Conservation (phyloP, 2,329 filamentous ascomycete genomes). For the Fusarium verrucosum region DNA sequence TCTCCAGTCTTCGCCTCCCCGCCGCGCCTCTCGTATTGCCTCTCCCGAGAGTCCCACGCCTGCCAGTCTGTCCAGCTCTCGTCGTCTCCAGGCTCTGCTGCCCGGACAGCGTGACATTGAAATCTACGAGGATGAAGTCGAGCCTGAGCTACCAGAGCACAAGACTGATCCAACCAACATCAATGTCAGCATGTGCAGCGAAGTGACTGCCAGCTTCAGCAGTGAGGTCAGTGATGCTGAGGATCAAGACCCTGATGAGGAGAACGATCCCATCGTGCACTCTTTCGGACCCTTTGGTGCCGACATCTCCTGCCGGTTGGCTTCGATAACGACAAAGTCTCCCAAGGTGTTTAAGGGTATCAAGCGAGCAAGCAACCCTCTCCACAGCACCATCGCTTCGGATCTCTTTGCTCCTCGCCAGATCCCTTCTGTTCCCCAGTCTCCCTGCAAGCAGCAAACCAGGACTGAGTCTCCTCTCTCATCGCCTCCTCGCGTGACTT, state of each 20-base stretch:
- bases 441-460: conserved; percentile 39
- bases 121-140: conserved; percentile 82
- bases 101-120: conserved; percentile 60
- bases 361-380: conserved; percentile 37
- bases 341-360: conserved; percentile 57
- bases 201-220: conserved; percentile 62
- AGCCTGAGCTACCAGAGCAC: conserved; percentile 56
- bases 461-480: conserved; percentile 42
- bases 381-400: conserved; percentile 36
- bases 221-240: conserved; percentile 66
- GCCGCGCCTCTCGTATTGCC: conserved; percentile 65
- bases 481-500: conserved; percentile 36
- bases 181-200: conserved; percentile 60
- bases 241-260: conserved; percentile 83
- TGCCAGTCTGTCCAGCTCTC: conserved; percentile 53
- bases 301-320: conserved; percentile 83
- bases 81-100: conserved; percentile 57
- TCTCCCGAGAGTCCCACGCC: conserved; percentile 79
- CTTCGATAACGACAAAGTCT: conserved; percentile 77
- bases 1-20: conserved; percentile 69
- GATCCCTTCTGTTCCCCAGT: conserved; percentile 36
- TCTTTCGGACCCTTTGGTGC: conserved; percentile 92
- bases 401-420: conserved; percentile 39
- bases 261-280: conserved; percentile 92
- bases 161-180: conserved; percentile 40